Percentiles rank a stretch among this genome's conserved stretches.
These are phyloP conservation scores for Colletotrichum tropicicola DNA, from an alignment of 2,329 filamentous ascomycete genomes.

Conservation along the genomic window DNA sequence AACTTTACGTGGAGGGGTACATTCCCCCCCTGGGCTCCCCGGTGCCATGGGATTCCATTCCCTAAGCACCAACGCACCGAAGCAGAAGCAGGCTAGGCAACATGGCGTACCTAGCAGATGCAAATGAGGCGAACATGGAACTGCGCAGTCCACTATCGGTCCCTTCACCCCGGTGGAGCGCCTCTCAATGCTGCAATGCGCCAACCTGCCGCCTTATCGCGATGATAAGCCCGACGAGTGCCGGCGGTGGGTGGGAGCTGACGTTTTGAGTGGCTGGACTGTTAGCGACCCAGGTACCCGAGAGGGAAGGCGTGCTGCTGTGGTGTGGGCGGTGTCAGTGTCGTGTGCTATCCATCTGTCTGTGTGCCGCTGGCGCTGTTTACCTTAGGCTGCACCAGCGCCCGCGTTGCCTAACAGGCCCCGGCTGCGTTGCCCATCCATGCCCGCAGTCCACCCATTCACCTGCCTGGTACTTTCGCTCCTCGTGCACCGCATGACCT, in stretches of 20 bases:
- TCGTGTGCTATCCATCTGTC: slow-evolving; percentile 16
- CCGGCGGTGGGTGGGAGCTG: slow-evolving; percentile 16
- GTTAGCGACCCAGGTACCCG: slow-evolving; percentile 21
- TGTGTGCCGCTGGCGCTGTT: slow-evolving; percentile 5
- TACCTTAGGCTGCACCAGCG: slow-evolving; percentile 18
- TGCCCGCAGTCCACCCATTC: slow-evolving; percentile 10
- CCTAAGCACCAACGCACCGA: background rate
- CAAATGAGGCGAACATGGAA: slow-evolving; percentile 18
- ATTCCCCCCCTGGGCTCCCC: no score
- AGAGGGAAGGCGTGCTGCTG: background rate
- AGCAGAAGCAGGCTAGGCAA: background rate
- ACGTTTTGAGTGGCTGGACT: slow-evolving; percentile 20
- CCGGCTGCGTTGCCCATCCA: background rate
- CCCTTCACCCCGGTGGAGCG: background rate
- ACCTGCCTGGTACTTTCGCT: slow-evolving; percentile 19
- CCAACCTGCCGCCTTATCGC: slow-evolving; percentile 19
- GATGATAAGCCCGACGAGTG: slow-evolving; percentile 12
- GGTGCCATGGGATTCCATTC: background rate
- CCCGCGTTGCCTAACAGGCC: slow-evolving; percentile 26
- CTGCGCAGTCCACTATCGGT: slow-evolving; percentile 2
- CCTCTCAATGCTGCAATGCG: slow-evolving; percentile 19
- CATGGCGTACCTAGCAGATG: background rate
- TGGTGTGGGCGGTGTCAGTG: slow-evolving; percentile 15
- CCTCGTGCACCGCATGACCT: slow-evolving; percentile 28
- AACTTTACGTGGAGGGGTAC: background rate